These are phyloP conservation scores for Daldinia eschscholtzii DNA, from an alignment of 2,329 filamentous ascomycete species.

Conservation along the genomic window DNA sequence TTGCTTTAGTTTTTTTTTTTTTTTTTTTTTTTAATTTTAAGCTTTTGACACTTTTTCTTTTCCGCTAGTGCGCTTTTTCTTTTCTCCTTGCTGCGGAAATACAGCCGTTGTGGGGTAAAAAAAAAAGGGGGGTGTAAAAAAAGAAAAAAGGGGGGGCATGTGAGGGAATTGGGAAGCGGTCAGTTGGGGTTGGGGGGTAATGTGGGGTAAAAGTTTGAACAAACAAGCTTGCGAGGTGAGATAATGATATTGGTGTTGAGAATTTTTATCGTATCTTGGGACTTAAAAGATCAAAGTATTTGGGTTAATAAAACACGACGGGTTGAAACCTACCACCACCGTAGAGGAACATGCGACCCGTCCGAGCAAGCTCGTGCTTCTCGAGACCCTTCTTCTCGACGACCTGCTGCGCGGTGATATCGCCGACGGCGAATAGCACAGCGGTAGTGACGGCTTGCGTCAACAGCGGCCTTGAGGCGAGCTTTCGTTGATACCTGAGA, in stretches of 20 bases:
- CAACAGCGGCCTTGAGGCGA: constrained; percentile 84
- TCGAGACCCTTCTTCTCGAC: constrained; percentile 84
- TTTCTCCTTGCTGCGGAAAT: background rate
- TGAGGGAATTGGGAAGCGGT: constrained; percentile 23
- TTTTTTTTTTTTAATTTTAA: background rate
- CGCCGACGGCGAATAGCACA: constrained; percentile 91
- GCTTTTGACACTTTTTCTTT: background rate
- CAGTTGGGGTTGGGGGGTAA: constrained; percentile 15
- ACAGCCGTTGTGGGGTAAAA: background rate
- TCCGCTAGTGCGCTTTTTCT: background rate
- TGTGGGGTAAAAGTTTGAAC: constrained; percentile 22
- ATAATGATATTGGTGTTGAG: constrained; percentile 1
- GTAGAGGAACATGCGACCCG: constrained; percentile 83
- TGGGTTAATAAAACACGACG: background rate
- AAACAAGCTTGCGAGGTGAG: constrained; percentile 21
- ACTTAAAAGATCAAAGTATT: background rate
- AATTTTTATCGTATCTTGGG: constrained; percentile 2
- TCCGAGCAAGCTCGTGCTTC: constrained; percentile 80
- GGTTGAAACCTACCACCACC: constrained; percentile 72
- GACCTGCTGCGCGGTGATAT: constrained; percentile 89
- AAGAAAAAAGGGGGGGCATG: constrained; percentile 13
- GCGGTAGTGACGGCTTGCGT: constrained; percentile 93
- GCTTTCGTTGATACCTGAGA: constrained; percentile 84
- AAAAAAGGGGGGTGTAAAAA: constrained; percentile 9
- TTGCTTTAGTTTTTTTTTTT: constrained; percentile 3